Evolutionary conservation across 2,329 filamentous ascomycete species (phyloP).

Genomic region (Lithohypha guttulata): DNA sequence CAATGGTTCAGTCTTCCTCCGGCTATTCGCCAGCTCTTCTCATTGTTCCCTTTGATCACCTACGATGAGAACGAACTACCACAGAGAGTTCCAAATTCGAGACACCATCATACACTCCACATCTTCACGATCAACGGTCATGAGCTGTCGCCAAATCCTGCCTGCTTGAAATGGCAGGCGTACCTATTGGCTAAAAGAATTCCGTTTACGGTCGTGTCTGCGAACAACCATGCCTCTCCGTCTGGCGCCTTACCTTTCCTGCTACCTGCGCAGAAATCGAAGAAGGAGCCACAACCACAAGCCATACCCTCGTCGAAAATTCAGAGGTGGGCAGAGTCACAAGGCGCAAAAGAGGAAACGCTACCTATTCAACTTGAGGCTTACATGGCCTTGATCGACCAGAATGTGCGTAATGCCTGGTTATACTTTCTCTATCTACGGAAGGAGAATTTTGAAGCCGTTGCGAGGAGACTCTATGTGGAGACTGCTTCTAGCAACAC

Average conservation of each 20-base stretch:
- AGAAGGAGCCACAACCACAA: constrained; percentile 27
- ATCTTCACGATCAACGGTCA: constrained; percentile 53
- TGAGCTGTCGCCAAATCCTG: constrained; percentile 75
- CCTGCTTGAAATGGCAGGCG: constrained; percentile 94
- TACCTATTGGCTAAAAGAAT: constrained; percentile 70
- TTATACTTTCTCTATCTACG: constrained; percentile 75
- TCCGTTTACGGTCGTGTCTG: constrained; percentile 55
- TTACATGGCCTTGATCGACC: constrained; percentile 67
- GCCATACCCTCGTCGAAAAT: constrained; percentile 56
- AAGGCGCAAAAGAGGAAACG: constrained; percentile 37
- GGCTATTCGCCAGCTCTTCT: constrained; percentile 73
- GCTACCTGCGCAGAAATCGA: constrained; percentile 40
- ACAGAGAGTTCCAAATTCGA: constrained; percentile 41
- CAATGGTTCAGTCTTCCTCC: constrained; percentile 43
- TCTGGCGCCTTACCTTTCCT: constrained; percentile 82
- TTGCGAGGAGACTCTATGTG: constrained; percentile 65
- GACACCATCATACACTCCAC: constrained; percentile 52
- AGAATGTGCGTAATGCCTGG: constrained; percentile 75
- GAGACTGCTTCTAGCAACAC: constrained; percentile 46
- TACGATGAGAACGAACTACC: constrained; percentile 69
- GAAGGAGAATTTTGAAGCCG: constrained; percentile 49
- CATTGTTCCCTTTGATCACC: constrained; percentile 65
- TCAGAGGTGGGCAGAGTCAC: constrained; percentile 50
- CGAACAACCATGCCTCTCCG: constrained; percentile 88
- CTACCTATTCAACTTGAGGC: constrained; percentile 54